Percentiles rank a stretch among this genome's conserved stretches.
Evolutionary conservation across 2,329 filamentous ascomycete genomes (phyloP).

Genomic region (Alternaria postmessia): DNA sequence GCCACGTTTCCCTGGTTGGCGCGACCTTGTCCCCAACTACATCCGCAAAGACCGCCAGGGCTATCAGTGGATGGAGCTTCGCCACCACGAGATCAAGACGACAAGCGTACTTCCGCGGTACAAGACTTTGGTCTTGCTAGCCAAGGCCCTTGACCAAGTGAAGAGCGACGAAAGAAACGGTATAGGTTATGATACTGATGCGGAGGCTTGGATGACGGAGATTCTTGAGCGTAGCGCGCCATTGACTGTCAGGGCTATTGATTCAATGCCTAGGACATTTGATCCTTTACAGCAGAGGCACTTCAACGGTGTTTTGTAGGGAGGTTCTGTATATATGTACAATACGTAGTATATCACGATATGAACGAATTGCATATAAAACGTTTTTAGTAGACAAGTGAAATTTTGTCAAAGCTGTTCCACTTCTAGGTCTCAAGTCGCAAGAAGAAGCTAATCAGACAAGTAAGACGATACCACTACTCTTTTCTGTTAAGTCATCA

Average conservation of each 20-base stretch:
- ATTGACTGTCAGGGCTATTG: conserved; percentile 52
- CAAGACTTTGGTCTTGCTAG: conserved; percentile 54
- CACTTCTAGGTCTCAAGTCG: background rate
- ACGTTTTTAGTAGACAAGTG: background rate
- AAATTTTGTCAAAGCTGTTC: background rate
- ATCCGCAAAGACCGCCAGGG: conserved; percentile 30
- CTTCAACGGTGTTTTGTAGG: conserved; percentile 23
- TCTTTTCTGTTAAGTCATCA: background rate
- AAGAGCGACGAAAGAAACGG: conserved; percentile 46
- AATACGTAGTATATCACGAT: background rate
- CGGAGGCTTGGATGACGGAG: conserved; percentile 32
- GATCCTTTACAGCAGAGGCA: conserved; percentile 44
- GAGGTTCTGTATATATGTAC: background rate
- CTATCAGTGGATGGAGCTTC: conserved; percentile 41
- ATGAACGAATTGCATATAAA: background rate
- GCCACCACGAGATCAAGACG: conserved; percentile 35
- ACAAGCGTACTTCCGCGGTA: conserved; percentile 51
- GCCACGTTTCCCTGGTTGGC: conserved; percentile 80
- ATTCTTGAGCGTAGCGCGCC: conserved; percentile 50
- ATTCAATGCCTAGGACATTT: conserved; percentile 53
- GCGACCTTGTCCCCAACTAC: conserved; percentile 31
- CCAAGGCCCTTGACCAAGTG: conserved; percentile 47
- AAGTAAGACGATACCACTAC: background rate
- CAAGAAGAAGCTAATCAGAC: background rate
- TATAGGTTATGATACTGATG: conserved; percentile 31